phyloP scores from a whole-genome alignment of 2,329 filamentous ascomycete species.

The Ramichloridium luteum region DNA sequence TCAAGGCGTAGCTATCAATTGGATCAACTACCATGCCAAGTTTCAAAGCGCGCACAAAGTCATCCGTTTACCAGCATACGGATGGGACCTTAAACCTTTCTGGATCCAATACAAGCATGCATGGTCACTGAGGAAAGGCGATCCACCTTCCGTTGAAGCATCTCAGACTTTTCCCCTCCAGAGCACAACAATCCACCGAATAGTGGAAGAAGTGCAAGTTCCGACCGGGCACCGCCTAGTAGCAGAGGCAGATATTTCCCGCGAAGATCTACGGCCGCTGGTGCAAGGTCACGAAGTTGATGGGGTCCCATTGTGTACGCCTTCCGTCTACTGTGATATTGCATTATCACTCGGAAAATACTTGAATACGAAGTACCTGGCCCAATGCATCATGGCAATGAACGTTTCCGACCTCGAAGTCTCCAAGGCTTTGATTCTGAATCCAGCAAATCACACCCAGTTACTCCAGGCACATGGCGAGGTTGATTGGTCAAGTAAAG shows the following conservation, averaged over 20 bases:
- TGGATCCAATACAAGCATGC: constrained; percentile 25
- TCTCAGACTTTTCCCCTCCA: neutral
- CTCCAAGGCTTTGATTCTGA: constrained; percentile 14
- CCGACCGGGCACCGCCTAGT: neutral
- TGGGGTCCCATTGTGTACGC: constrained; percentile 30
- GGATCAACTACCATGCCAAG: constrained; percentile 38
- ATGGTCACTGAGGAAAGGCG: constrained; percentile 21
- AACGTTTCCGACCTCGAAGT: constrained; percentile 32
- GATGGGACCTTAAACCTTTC: constrained; percentile 23
- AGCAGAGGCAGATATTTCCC: neutral
- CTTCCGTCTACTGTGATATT: constrained; percentile 26
- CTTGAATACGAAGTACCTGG: constrained; percentile 2
- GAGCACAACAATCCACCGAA: too few relatives aligned
- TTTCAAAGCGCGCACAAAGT: constrained; percentile 35
- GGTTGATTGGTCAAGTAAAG: neutral
- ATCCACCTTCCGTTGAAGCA: constrained; percentile 9
- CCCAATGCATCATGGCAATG: constrained; percentile 16
- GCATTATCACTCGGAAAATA: constrained; percentile 23
- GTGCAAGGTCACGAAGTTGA: constrained; percentile 34
- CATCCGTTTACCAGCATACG: constrained; percentile 27
- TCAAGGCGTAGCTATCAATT: constrained; percentile 44
- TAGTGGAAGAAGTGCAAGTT: too few relatives aligned
- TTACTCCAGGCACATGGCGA: constrained; percentile 6
- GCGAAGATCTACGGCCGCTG: constrained; percentile 8
- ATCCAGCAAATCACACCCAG: constrained; percentile 6